Evolutionary conservation across 2,329 filamentous ascomycete genomes (phyloP), one percentile per base, ranked within the genome.

Genomic region (Balansia obtecta): DNA sequence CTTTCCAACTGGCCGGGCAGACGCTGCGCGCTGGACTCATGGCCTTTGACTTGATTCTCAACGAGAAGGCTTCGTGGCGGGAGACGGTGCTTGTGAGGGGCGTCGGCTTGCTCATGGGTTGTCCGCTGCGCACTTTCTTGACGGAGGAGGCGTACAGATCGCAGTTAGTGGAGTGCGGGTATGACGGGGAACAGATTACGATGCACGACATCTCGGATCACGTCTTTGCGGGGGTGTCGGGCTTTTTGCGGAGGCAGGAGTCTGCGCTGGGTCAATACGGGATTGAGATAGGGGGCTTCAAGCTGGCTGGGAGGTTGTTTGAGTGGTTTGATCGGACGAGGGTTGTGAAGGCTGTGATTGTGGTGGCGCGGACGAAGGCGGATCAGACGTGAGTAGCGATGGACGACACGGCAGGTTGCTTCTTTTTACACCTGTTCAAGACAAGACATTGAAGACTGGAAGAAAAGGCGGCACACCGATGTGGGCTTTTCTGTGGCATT

Each of bases 11-110:
- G 42, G 68, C 73, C 1, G 61, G 64, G 4, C 58, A 54, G 3
- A 60, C 60, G 0, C 64, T 80, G 0, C 56, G 65, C 3, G 75
- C 76, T 1, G 70, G 72, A 0, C 60, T 76, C 48, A 76, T 79
- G 71, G 75, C 72, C 0, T 80, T 79, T 52, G 77, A 81, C 52
- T 64, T 80, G 1, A 56, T 79, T 2, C 63, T 71, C 38, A 63
- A 64, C 50, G 58, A 63, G 4, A 48, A 53, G 8, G 65, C 68
- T 1, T 59, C 62, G 1, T 18, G 34, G 1, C 27, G 48, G 32
- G 57, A 70, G 27, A 61, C 50, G 0, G 46, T 72, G 6, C 46
- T 67, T 4, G 62, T 76, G 2, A 62, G 68, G 1, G 13, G 71
- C 0, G 53, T 79, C 2, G 74, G 74, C 3, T 57, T 69, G 20